Evolutionary conservation across 2,329 filamentous ascomycete species (phyloP).

Genomic region (Xylaria sp.): DNA sequence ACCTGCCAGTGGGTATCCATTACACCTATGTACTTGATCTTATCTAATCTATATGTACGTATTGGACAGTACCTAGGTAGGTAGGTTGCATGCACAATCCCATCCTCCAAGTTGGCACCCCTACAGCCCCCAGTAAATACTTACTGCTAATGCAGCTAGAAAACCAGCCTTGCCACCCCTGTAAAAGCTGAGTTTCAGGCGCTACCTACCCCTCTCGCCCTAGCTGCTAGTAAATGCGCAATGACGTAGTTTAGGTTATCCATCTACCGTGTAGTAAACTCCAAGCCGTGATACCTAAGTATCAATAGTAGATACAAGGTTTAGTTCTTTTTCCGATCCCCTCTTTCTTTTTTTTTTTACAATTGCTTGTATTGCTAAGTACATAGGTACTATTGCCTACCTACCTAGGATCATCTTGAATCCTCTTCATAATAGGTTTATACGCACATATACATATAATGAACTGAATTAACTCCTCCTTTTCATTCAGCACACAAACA

Average conservation of each 20-base stretch:
- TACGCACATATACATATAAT: background rate
- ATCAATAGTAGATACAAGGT: background rate
- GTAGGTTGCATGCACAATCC: background rate
- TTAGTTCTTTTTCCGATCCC: too few species aligned
- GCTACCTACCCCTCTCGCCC: too few species aligned
- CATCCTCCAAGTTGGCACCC: too few species aligned
- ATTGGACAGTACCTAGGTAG: background rate
- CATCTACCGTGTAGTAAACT: background rate
- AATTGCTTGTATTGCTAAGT: too few species aligned
- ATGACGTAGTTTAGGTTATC: conserved; percentile 24
- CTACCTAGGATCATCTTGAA: too few species aligned
- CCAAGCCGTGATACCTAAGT: background rate
- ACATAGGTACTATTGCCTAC: too few species aligned
- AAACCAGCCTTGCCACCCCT: background rate
- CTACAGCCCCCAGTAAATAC: too few species aligned
- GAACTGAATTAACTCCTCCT: too few species aligned
- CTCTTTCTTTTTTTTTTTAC: too few species aligned
- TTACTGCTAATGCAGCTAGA: background rate
- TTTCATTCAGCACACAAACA: too few species aligned
- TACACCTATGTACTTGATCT: too few species aligned
- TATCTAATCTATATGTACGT: conserved; percentile 19
- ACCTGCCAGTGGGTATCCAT: too few species aligned
- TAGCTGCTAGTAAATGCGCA: conserved; percentile 4
- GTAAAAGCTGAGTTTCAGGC: background rate
- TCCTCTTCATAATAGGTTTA: background rate